A percentile compares a stretch with the other conserved stretches of the same genome.
Conservation (phyloP, 441 rosid genomes). For the Pelargonium australe region DNA sequence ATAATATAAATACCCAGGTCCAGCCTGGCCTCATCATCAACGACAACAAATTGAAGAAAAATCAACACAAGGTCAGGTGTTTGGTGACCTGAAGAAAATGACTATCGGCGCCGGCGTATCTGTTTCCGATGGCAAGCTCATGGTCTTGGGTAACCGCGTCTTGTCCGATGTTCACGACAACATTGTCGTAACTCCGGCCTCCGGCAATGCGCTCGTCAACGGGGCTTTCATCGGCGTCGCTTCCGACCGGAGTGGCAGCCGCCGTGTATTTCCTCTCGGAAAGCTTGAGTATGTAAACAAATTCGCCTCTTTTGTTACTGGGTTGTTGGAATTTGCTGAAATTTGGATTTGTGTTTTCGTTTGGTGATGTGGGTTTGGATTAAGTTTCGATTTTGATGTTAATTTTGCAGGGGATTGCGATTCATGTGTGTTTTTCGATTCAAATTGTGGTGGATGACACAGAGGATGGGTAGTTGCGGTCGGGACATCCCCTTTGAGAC, state of each 20-base stretch:
- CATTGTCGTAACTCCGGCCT: constrained; percentile 42
- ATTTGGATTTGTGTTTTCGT: background rate
- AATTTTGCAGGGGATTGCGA: constrained; percentile 45
- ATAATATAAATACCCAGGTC: background rate
- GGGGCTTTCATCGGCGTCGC: constrained; percentile 68
- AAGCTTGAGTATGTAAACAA: constrained; percentile 47
- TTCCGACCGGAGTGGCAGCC: constrained; percentile 55
- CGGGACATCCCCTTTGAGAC: constrained; percentile 57
- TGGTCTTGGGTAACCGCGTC: constrained; percentile 48
- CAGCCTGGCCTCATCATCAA: background rate
- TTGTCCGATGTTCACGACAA: constrained; percentile 44
- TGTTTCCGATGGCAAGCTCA: constrained; percentile 44
- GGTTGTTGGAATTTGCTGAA: background rate
- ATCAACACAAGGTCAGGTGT: too few species aligned
- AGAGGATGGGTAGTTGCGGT: constrained; percentile 53
- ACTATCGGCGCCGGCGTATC: constrained; percentile 60
- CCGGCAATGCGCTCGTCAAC: constrained; percentile 35
- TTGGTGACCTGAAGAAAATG: constrained; percentile 29
- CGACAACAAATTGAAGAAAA: background rate
- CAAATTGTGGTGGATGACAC: constrained; percentile 77
- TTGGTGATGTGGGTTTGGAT: constrained; percentile 1
- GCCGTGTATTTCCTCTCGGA: constrained; percentile 63
- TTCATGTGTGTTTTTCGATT: constrained; percentile 61
- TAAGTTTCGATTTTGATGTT: constrained; percentile 3
- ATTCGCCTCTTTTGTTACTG: background rate